Percentiles rank a stretch among this genome's conserved stretches.
Conservation (phyloP, 371 early-diverging fungal species). For the Apophysomyces sp. region DNA sequence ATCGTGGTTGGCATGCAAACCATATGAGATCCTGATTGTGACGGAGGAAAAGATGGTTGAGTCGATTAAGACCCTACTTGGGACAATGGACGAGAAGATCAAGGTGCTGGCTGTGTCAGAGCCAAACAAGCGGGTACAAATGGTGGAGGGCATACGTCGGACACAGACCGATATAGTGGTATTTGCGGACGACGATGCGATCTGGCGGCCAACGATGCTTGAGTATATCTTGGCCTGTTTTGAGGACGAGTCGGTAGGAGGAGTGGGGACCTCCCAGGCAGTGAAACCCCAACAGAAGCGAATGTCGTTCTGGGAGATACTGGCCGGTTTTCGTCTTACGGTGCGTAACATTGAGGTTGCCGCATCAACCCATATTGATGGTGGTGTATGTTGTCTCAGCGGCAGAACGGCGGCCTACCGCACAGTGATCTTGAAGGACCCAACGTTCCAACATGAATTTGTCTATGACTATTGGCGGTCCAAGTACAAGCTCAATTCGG, state of each 20-base stretch:
- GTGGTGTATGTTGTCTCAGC: constrained; percentile 75
- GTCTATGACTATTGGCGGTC: constrained; percentile 73
- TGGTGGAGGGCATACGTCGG: constrained; percentile 70
- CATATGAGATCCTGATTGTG: constrained; percentile 63
- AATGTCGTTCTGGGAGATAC: constrained; percentile 72
- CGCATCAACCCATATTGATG: constrained; percentile 76
- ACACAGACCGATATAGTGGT: constrained; percentile 68
- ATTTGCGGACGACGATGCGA: constrained; percentile 76
- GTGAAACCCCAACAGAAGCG: constrained; percentile 55
- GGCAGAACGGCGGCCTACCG: constrained; percentile 82
- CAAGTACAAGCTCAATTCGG: constrained; percentile 73
- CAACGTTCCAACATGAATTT: constrained; percentile 68
- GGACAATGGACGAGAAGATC: constrained; percentile 47
- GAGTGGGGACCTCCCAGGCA: constrained; percentile 72
- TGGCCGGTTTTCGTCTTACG: constrained; percentile 71
- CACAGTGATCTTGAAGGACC: constrained; percentile 71
- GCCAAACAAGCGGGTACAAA: constrained; percentile 71
- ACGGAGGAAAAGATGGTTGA: constrained; percentile 57
- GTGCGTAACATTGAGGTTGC: constrained; percentile 78
- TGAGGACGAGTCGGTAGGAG: constrained; percentile 73
- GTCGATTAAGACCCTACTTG: constrained; percentile 47
- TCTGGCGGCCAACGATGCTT: constrained; percentile 65
- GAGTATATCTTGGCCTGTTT: constrained; percentile 73
- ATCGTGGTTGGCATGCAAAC: constrained; percentile 68
- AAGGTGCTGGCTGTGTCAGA: constrained; percentile 53